A percentile compares a stretch with the other conserved stretches of the same genome.
These are phyloP conservation scores for Kwoniella pini DNA, from an alignment of 768 basidiomycete species.

Conservation along the genomic window DNA sequence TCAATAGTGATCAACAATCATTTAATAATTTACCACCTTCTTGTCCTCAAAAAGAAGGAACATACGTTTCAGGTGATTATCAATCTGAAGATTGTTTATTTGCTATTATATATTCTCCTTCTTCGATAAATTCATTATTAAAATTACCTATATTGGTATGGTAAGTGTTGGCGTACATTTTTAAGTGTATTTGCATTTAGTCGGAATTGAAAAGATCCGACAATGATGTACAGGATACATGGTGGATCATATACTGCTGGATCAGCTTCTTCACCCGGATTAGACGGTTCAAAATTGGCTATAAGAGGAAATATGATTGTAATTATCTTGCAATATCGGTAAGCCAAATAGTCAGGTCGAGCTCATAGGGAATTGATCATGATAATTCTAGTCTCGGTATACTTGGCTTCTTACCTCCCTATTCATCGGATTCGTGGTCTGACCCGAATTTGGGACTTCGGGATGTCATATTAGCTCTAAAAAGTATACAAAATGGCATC, in stretches of 20 bases:
- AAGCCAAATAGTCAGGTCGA: slow-evolving; percentile 76
- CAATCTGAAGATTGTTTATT: slow-evolving; percentile 78
- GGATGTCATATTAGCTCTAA: slow-evolving; percentile 66
- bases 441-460: slow-evolving; percentile 57
- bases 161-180: slow-evolving; percentile 23
- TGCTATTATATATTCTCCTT: slow-evolving; percentile 71
- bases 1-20: slow-evolving; percentile 9
- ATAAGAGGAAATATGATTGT: slow-evolving; percentile 70
- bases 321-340: slow-evolving; percentile 77
- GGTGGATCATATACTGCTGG: slow-evolving; percentile 79
- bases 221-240: too few relatives aligned
- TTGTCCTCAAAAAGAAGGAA: slow-evolving; percentile 66
- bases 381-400: slow-evolving; percentile 57
- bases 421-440: slow-evolving; percentile 40
- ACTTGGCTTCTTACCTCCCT: slow-evolving; percentile 72
- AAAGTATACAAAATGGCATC: slow-evolving; percentile 64
- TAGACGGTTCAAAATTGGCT: slow-evolving; percentile 77
- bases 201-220: too few relatives aligned
- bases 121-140: slow-evolving; percentile 55
- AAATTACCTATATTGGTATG: slow-evolving; percentile 53
- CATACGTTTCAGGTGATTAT: slow-evolving; percentile 55
- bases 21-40: slow-evolving; percentile 63
- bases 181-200: too few relatives aligned
- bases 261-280: slow-evolving; percentile 67
- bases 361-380: too few relatives aligned